phyloP scores from a whole-genome alignment of 805 yeast species.

The Candida ficus region DNA sequence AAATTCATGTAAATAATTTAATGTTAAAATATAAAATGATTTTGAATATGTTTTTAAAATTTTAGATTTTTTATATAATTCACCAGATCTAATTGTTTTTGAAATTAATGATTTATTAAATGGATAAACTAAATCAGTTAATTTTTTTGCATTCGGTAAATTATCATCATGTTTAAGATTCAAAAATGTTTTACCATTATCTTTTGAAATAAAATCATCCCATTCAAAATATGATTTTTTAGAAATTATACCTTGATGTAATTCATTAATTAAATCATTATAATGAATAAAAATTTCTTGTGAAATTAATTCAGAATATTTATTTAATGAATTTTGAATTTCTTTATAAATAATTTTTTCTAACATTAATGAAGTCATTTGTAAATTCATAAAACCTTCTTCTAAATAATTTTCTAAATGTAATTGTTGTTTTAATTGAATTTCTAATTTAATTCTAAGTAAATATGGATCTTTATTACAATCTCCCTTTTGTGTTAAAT shows the following conservation, averaged over 20 bases:
- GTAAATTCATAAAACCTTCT: constrained; percentile 83
- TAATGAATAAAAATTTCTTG: constrained; percentile 69
- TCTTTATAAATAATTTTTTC: constrained; percentile 84
- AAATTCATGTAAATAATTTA: constrained; percentile 85
- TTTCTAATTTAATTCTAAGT: constrained; percentile 62
- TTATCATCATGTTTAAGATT: constrained; percentile 36
- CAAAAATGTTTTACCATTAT: constrained; percentile 50
- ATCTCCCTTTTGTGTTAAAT: constrained; percentile 38
- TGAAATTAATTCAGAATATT: constrained; percentile 64
- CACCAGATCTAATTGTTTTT: constrained; percentile 66
- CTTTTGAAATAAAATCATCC: constrained; percentile 73
- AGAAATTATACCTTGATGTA: constrained; percentile 63
- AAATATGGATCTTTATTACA: constrained; percentile 70
- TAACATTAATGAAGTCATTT: constrained; percentile 79
- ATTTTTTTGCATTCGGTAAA: constrained; percentile 49
- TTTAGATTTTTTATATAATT: constrained; percentile 81
- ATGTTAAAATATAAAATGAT: constrained; percentile 86
- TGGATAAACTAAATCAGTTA: constrained; percentile 59
- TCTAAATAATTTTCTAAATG: constrained; percentile 81
- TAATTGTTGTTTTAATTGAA: constrained; percentile 70
- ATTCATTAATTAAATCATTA: constrained; percentile 56
- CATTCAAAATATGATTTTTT: constrained; percentile 80
- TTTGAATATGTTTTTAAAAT: constrained; percentile 79
- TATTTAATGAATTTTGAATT: constrained; percentile 71
- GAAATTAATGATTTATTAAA: constrained; percentile 66